Conservation (phyloP, 768 basidiomycete genomes). For the Tulasnella sp. region DNA sequence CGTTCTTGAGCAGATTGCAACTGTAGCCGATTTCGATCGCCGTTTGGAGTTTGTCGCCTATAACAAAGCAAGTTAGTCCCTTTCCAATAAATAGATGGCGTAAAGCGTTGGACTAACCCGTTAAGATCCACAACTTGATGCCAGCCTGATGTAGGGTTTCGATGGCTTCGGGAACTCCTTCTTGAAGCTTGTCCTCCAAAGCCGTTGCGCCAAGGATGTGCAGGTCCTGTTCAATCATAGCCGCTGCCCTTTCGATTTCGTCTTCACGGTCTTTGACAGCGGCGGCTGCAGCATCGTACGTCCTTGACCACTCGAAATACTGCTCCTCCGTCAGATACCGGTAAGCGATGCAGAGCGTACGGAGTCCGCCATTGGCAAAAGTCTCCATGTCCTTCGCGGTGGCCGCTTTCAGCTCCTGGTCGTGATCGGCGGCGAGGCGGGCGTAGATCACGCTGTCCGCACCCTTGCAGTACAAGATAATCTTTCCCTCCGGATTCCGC, state of each 20-base stretch:
- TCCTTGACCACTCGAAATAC: conserved; percentile 76
- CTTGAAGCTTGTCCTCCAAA: conserved; percentile 95
- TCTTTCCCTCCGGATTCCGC: conserved; percentile 77
- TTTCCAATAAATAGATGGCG: neutral
- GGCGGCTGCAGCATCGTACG: conserved; percentile 81
- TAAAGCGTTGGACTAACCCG: conserved; percentile 55
- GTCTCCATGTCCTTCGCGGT: conserved; percentile 88
- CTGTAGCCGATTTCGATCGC: conserved; percentile 97
- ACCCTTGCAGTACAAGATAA: conserved; percentile 93
- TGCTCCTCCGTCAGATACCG: conserved; percentile 79
- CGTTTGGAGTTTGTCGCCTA: conserved; percentile 96
- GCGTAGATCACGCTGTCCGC: conserved; percentile 95
- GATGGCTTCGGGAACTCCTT: conserved; percentile 95
- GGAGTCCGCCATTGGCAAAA: conserved; percentile 89
- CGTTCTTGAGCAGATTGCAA: conserved; percentile 90
- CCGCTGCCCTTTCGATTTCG: conserved; percentile 86
- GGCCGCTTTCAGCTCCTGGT: conserved; percentile 69
- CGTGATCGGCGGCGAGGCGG: conserved; percentile 76
- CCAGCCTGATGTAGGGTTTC: conserved; percentile 88
- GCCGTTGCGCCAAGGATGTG: conserved; percentile 93
- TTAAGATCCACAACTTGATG: conserved; percentile 98
- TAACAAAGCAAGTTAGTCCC: conserved; percentile 6
- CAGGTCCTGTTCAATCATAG: conserved; percentile 78
- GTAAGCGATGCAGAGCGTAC: conserved; percentile 90
- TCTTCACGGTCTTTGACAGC: conserved; percentile 82